Percentiles rank a stretch among this genome's conserved stretches.
These are phyloP conservation scores for Aureobasidium melanogenum DNA, from an alignment of 2,329 filamentous ascomycete genomes.

Conservation along the genomic window DNA sequence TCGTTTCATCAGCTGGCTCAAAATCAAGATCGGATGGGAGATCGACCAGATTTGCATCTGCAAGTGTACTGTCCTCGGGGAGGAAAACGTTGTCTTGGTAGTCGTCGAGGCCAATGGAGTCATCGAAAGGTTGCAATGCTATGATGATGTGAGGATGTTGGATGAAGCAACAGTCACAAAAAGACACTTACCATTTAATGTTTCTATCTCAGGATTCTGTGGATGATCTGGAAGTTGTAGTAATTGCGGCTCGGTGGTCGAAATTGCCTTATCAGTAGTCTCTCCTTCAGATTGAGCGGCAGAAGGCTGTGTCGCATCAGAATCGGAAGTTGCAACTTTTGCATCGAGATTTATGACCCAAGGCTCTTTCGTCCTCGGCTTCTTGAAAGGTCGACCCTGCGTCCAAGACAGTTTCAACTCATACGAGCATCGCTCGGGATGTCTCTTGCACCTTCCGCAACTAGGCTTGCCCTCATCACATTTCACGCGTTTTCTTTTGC, in stretches of 20 bases:
- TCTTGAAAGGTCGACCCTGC: slow-evolving; percentile 9
- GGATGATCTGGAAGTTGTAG: neutral
- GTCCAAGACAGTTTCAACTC: slow-evolving; percentile 11
- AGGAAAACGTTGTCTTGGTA: neutral
- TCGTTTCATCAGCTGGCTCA: neutral
- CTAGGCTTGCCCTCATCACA: slow-evolving; percentile 20
- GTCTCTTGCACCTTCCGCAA: slow-evolving; percentile 17
- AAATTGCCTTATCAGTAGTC: neutral
- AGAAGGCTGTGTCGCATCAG: neutral
- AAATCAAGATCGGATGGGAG: neutral
- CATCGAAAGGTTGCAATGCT: neutral
- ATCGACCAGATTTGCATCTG: neutral
- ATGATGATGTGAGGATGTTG: neutral
- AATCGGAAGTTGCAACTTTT: neutral
- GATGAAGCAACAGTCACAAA: too few relatives aligned
- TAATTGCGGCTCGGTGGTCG: too few relatives aligned
- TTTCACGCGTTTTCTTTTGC: slow-evolving; percentile 22
- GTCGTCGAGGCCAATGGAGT: neutral
- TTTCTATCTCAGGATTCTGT: neutral
- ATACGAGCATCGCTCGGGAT: slow-evolving; percentile 15
- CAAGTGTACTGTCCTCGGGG: neutral
- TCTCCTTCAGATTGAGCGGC: neutral
- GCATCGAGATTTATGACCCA: neutral
- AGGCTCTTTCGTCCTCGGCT: slow-evolving; percentile 1
- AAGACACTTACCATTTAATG: neutral